Percentiles rank a stretch among this genome's conserved stretches.
These are phyloP conservation scores for Raphanus raphanistrum DNA, from an alignment of 345 rosid genomes.

Conservation along the genomic window DNA sequence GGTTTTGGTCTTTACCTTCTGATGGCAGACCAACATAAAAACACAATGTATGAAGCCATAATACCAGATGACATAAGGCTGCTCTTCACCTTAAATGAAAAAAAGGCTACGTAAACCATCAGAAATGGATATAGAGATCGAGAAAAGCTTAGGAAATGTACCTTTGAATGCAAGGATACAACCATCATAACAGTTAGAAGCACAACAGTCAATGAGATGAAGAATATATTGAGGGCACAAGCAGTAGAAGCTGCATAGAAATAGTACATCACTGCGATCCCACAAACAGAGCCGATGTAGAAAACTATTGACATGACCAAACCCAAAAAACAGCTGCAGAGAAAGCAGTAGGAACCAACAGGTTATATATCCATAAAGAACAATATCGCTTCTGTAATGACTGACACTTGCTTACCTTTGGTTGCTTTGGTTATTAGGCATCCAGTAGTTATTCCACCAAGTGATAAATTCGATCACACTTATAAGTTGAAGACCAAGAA, in stretches of 20 bases:
- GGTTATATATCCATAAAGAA: neutral
- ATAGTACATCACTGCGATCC: slow-evolving; percentile 56
- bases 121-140: neutral
- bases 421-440: slow-evolving; percentile 57
- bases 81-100: slow-evolving; percentile 56
- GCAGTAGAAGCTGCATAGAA: slow-evolving; percentile 48
- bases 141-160: slow-evolving; percentile 24
- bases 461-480: slow-evolving; percentile 79
- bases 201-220: slow-evolving; percentile 71
- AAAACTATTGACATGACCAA: slow-evolving; percentile 58
- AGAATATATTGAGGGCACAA: slow-evolving; percentile 76
- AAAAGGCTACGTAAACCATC: slow-evolving; percentile 13
- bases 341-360: neutral
- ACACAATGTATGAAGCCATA: slow-evolving; percentile 86
- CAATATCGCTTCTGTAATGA: neutral
- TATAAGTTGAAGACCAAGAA: slow-evolving; percentile 82
- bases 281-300: slow-evolving; percentile 60
- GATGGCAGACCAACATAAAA: slow-evolving; percentile 93
- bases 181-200: slow-evolving; percentile 71
- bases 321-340: slow-evolving; percentile 66
- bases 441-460: slow-evolving; percentile 93
- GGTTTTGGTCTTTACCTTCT: slow-evolving; percentile 57
- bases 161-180: slow-evolving; percentile 74
- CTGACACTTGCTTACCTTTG: slow-evolving; percentile 46
- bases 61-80: slow-evolving; percentile 81